These are phyloP conservation scores for Quercus phellos DNA, from an alignment of 331 rosid species.

Conservation along the genomic window DNA sequence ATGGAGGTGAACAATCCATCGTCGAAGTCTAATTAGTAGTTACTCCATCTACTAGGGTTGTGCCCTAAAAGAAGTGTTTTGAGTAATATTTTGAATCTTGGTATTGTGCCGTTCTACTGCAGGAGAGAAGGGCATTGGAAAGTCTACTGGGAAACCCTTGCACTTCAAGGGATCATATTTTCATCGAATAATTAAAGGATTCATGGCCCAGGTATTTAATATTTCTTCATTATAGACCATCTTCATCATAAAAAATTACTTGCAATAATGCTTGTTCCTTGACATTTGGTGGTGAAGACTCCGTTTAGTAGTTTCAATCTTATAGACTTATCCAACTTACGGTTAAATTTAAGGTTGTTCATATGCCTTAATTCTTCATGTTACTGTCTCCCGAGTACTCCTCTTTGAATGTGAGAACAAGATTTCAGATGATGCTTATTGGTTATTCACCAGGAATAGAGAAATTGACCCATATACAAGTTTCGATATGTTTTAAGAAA, in stretches of 20 bases:
- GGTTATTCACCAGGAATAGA: not conserved
- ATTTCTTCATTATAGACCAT: not conserved
- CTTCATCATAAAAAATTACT: not conserved
- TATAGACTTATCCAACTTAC: not conserved
- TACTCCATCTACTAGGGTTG: too few species aligned
- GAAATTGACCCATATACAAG: not conserved
- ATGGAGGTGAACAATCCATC: not conserved
- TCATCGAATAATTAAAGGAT: slow-evolving; percentile 89
- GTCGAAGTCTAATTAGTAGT: not conserved
- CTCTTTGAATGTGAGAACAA: not conserved
- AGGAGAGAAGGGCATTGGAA: slow-evolving; percentile 95
- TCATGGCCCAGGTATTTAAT: slow-evolving; percentile 92
- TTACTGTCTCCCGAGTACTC: not conserved
- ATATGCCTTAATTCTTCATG: not conserved
- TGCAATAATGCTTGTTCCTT: not conserved
- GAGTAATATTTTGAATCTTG: not conserved
- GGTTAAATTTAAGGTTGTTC: not conserved
- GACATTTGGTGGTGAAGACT: not conserved
- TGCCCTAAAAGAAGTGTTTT: not conserved
- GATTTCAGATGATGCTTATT: not conserved
- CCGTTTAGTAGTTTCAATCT: not conserved
- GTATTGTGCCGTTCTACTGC: slow-evolving; percentile 9
- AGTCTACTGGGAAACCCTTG: slow-evolving; percentile 77
- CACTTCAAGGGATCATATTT: slow-evolving; percentile 78
- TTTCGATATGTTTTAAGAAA: not conserved